Conservation (phyloP, 805 yeast genomes). For the Yueomyces sp. region DNA sequence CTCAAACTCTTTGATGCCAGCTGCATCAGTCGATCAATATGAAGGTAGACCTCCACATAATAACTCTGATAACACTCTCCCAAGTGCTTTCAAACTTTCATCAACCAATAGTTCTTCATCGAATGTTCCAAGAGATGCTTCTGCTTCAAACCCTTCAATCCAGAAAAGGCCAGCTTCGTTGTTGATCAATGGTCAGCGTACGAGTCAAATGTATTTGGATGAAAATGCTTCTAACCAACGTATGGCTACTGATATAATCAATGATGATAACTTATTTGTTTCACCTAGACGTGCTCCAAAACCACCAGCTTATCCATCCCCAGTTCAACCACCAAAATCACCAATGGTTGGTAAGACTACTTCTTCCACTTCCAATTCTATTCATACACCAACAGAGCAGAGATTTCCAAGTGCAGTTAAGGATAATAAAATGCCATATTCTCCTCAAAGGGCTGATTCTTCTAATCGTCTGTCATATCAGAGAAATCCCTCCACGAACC, state of each 20-base stretch:
- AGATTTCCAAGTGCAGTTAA: background rate
- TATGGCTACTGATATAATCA: background rate
- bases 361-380: background rate
- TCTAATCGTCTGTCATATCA: slow-evolving; percentile 7
- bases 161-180: slow-evolving; percentile 6
- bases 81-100: background rate
- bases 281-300: slow-evolving; percentile 67
- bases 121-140: background rate
- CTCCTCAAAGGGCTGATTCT: background rate
- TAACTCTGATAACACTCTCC: background rate
- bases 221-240: background rate
- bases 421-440: background rate
- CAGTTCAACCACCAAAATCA: slow-evolving; percentile 26
- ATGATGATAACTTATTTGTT: slow-evolving; percentile 27
- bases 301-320: slow-evolving; percentile 43
- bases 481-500: slow-evolving; percentile 11
- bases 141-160: background rate
- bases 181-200: slow-evolving; percentile 1
- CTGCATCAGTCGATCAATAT: slow-evolving; percentile 22
- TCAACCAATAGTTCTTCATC: background rate
- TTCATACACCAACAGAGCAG: background rate
- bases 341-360: slow-evolving; percentile 9
- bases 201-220: slow-evolving; percentile 1
- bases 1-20: slow-evolving; percentile 25
- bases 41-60: slow-evolving; percentile 2